Evolutionary conservation across 345 rosid genomes (phyloP).

Genomic region (Stellera chamaejasme): DNA sequence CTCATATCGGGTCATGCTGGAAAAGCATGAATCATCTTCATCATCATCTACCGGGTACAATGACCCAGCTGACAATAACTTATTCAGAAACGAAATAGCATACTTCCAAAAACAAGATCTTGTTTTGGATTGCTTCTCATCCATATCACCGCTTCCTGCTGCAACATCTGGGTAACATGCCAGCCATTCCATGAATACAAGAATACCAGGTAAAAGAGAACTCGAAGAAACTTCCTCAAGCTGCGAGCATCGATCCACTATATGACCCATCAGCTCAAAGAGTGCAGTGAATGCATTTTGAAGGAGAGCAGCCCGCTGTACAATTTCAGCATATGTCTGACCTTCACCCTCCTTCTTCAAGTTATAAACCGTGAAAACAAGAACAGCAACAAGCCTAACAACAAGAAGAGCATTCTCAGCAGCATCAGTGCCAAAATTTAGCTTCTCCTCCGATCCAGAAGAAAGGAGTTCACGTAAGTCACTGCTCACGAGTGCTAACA

Average conservation of each 20-base stretch:
- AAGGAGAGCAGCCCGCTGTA: slow-evolving; percentile 48
- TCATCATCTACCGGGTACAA: slow-evolving; percentile 25
- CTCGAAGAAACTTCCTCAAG: slow-evolving; percentile 42
- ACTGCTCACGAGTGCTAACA: slow-evolving; percentile 31
- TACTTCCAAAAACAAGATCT: slow-evolving; percentile 41
- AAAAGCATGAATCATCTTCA: slow-evolving; percentile 49
- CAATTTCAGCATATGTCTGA: slow-evolving; percentile 52
- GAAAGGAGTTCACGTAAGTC: slow-evolving; percentile 46
- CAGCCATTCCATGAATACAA: slow-evolving; percentile 58
- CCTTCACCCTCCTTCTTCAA: slow-evolving; percentile 43
- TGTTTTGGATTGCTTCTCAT: slow-evolving; percentile 38
- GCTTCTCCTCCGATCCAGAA: slow-evolving; percentile 38
- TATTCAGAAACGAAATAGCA: slow-evolving; percentile 39
- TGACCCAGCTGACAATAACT: slow-evolving; percentile 28
- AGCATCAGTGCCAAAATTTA: slow-evolving; percentile 42
- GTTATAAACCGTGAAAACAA: slow-evolving; percentile 45
- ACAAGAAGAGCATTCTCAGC: slow-evolving; percentile 42
- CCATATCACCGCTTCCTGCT: slow-evolving; percentile 28
- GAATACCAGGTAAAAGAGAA: slow-evolving; percentile 45
- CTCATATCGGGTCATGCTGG: slow-evolving; percentile 48
- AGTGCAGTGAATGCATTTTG: slow-evolving; percentile 50
- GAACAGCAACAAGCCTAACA: slow-evolving; percentile 38
- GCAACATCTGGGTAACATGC: slow-evolving; percentile 58
- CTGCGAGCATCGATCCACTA: slow-evolving; percentile 36
- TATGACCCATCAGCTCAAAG: slow-evolving; percentile 39